Evolutionary conservation across 1,284 basidiomycete genomes (phyloP), one percentile per base, ranked within the genome.

Genomic region (Trametes pubescens): DNA sequence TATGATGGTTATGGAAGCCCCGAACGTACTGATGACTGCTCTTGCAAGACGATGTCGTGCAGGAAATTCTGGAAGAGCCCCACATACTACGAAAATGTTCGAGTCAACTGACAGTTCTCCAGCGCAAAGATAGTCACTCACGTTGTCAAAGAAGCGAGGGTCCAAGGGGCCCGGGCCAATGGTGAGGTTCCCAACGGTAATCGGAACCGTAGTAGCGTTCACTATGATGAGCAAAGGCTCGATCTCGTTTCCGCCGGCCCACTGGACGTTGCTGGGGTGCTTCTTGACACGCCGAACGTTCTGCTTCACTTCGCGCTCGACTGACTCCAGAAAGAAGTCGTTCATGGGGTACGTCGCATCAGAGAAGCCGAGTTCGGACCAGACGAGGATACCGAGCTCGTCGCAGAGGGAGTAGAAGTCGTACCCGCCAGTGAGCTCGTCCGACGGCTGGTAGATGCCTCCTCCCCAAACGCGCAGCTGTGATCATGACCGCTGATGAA

Each of bases 281-380:
- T 78, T 75, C 64, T 86, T 86, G 14, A 86, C 70, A 16, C 85
- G 74, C n/a, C 83, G 75, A 16, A 88, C 83, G 59, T 88, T 87
- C 75, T 89, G 83, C n/a, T 81, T 75, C 14, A 88, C 82, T 72
- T 89, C 88, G 2, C 81, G 81, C 43, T 84, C 82, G 58, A 87
- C 76, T 5, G 81, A 81, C 51, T 82, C 80, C 13, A 89, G 69
- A 18, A 88, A 68, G 66, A 82, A 86, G 61, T 79, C 75, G 60
- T 88, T 83, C 69, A 84, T 80, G 0, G 86, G 83, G 65, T 84
- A 86, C 16, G 85, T 69, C 0, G 83, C 76, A 64, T 87, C 86
- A 0, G 86, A 88, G 73, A 88, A 89, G 51, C 86, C 85, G 56
- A 86, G 80, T 69, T 90, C 88, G 4, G 85, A 86, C 88, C 88